A percentile compares a stretch with the other conserved stretches of the same genome.
Evolutionary conservation across 257 asterid genomes (phyloP).

Genomic region (Gardenia jasminoides): DNA sequence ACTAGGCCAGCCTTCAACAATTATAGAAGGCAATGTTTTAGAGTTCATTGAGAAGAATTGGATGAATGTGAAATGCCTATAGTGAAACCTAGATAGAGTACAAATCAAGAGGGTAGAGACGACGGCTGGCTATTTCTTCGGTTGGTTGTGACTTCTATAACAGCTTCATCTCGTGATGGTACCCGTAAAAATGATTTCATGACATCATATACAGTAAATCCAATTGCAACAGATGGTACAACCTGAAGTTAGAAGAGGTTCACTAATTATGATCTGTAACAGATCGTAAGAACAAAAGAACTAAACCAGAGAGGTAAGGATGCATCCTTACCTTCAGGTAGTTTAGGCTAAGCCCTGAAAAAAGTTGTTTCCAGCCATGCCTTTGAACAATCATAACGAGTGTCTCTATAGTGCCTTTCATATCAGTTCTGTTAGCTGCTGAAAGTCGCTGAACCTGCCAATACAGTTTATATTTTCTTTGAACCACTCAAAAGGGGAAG

Average conservation of each 20-base stretch:
- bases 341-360: slow-evolving; percentile 95
- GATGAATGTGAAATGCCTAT: background rate
- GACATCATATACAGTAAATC: slow-evolving; percentile 78
- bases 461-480: background rate
- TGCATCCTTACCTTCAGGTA: slow-evolving; percentile 64
- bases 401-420: slow-evolving; percentile 61
- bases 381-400: slow-evolving; percentile 52
- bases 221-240: slow-evolving; percentile 94
- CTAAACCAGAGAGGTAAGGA: background rate
- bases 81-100: background rate
- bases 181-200: slow-evolving; percentile 77
- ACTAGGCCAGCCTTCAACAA: background rate
- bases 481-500: background rate
- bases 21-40: background rate
- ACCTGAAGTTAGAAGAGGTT: slow-evolving; percentile 48
- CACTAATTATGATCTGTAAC: slow-evolving; percentile 3
- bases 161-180: slow-evolving; percentile 70
- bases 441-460: slow-evolving; percentile 73
- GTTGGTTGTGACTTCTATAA: slow-evolving; percentile 34
- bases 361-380: slow-evolving; percentile 87
- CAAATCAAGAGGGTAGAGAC: slow-evolving; percentile 42
- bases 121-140: slow-evolving; percentile 34
- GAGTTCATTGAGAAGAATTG: background rate
- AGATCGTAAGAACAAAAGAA: slow-evolving; percentile 3
- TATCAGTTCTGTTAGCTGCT: slow-evolving; percentile 37